Conservation (phyloP, 176 grass and related monocot species). For the Aegilops bicornis region DNA sequence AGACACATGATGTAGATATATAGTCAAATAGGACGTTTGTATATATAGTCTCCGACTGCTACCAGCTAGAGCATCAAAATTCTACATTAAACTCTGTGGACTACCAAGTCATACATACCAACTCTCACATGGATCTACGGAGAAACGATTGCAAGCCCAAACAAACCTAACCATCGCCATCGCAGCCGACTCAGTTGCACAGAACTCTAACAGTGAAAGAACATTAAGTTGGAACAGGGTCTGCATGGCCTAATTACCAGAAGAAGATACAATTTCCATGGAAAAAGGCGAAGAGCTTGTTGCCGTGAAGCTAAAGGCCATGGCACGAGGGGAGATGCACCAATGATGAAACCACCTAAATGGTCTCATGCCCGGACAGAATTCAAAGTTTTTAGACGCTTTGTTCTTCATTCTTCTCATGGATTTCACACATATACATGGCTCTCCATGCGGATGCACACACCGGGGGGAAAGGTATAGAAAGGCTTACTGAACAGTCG, state of each 20-base stretch:
- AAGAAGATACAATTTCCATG: neutral
- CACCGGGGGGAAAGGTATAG: neutral
- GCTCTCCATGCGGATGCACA: no score
- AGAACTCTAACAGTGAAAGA: neutral
- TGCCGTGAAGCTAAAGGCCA: neutral
- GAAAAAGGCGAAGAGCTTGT: neutral
- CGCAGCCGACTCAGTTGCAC: neutral
- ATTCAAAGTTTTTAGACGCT: neutral
- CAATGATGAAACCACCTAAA: neutral
- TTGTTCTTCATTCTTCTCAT: neutral
- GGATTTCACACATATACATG: neutral
- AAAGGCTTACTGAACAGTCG: neutral
- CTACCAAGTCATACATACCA: neutral
- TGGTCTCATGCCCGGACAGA: neutral
- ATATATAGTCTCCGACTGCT: constrained; percentile 6
- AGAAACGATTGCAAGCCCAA: neutral
- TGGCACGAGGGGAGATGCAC: neutral
- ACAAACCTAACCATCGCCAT: neutral
- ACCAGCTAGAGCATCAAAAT: constrained; percentile 10
- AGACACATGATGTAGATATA: neutral
- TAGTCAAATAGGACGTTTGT: constrained; percentile 10
- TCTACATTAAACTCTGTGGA: constrained; percentile 12
- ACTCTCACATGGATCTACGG: neutral
- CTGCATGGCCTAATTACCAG: neutral
- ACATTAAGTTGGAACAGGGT: neutral